Evolutionary conservation across 257 asterid species (phyloP).

Genomic region (Pogostemon cablin): DNA sequence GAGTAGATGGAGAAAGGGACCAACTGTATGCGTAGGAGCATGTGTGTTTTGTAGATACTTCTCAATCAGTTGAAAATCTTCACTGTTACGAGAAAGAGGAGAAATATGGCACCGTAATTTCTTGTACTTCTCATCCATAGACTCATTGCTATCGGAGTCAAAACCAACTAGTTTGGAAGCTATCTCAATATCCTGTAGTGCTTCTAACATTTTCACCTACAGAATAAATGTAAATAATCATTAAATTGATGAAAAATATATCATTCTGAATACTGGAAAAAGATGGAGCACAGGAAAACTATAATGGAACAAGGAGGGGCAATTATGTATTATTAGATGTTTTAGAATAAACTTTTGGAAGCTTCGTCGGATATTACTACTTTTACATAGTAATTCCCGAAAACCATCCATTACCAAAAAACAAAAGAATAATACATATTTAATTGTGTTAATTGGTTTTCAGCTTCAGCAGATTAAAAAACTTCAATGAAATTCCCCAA

Average conservation of each 20-base stretch:
- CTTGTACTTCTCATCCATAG: conserved; percentile 82
- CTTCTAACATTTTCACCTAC: conserved; percentile 98
- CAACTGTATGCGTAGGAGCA: conserved; percentile 97
- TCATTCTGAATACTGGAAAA: neutral
- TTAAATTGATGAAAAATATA: conserved; percentile 3
- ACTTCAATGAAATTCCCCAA: neutral
- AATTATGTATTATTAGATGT: neutral
- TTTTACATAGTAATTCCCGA: conserved; percentile 1
- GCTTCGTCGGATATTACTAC: conserved; percentile 2
- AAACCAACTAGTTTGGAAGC: conserved; percentile 93
- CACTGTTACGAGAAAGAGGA: conserved; percentile 80
- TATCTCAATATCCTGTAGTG: conserved; percentile 97
- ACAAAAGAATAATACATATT: neutral
- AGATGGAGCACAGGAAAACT: neutral
- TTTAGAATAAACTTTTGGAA: neutral
- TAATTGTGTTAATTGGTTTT: neutral
- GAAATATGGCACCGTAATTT: conserved; percentile 73
- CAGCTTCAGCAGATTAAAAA: neutral
- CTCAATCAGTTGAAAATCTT: conserved; percentile 75
- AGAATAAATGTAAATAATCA: conserved; percentile 25
- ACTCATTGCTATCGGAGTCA: conserved; percentile 61
- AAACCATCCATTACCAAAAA: neutral
- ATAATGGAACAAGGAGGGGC: neutral
- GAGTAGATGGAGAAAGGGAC: conserved; percentile 32
- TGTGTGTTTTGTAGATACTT: conserved; percentile 86